Evolutionary conservation across 768 basidiomycete genomes (phyloP), one percentile per base, ranked within the genome.

Genomic region (Suillus sp.): DNA sequence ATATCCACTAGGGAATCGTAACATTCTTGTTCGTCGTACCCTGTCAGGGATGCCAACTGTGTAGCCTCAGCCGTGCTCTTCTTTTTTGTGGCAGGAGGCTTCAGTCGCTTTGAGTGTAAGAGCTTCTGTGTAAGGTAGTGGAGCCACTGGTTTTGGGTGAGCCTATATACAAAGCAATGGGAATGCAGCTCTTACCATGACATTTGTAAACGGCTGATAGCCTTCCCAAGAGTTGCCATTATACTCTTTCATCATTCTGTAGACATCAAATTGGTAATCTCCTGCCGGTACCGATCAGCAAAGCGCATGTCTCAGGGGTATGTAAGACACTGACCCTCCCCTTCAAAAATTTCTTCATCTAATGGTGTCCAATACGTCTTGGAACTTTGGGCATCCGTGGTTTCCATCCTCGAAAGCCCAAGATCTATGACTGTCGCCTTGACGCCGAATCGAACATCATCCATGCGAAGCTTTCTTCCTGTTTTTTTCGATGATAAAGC

Each of bases 241-340:
- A 65, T 86, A 77, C 35, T 79, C 78, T 56, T 81, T 81, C 93
- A 99, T 98, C 77, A 89, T 84, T 48, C 96, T 86, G 71, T 99
- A 99, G 4, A 98, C 81, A 71, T 98, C 95, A 74, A 94, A 98
- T 74, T 99, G 97, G 70, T 93, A 92, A 73, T 95, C 93, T 11
- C 94, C 91, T 92, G 65, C 60, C 66, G 16, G 54, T 54, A 22
- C 68, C 61, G 18, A 47, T 75, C 40, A 69, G 59, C 30, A 64
- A n/a, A 9, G 22, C 5, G 30, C 25, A 42, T 62, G 20, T 32
- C 27, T 47, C 35, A 20, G 20, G 48, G 35, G 62, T 10, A n/a
- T 13, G 34, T 54, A 35, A 53, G 18, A 7, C 25, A 62, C 75
- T 70, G 69, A 88, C 94, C 96, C 79, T 92, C 86, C 35, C 96